These are phyloP conservation scores for Platanthera zijinensis DNA, from an alignment of 106 monocot genomes.

Conservation along the genomic window DNA sequence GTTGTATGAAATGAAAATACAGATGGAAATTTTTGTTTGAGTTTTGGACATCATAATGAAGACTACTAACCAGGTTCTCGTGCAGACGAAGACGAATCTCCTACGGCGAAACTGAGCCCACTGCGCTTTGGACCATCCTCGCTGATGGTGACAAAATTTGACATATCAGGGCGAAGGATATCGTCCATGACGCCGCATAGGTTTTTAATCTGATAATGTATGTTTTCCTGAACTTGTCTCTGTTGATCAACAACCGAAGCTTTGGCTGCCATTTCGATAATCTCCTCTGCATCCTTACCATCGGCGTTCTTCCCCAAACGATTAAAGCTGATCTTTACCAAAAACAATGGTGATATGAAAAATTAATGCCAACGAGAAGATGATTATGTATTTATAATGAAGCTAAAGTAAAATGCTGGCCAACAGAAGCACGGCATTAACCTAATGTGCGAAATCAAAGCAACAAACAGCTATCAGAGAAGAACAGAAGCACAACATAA, in stretches of 20 bases:
- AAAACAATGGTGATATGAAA: background rate
- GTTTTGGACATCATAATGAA: background rate
- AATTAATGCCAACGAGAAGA: background rate
- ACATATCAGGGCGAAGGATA: slow-evolving; percentile 26
- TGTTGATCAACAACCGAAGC: slow-evolving; percentile 79
- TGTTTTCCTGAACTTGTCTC: slow-evolving; percentile 84
- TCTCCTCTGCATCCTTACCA: slow-evolving; percentile 85
- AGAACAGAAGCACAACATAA: no score
- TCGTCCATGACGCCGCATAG: slow-evolving; percentile 61
- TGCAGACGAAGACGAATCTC: slow-evolving; percentile 24
- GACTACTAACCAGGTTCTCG: slow-evolving; percentile 40
- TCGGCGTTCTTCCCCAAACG: slow-evolving; percentile 78
- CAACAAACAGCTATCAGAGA: no score
- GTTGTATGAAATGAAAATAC: background rate
- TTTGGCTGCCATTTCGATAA: slow-evolving; percentile 79
- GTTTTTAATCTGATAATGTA: slow-evolving; percentile 62
- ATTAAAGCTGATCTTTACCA: slow-evolving; percentile 49
- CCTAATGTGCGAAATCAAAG: no score
- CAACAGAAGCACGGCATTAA: no score
- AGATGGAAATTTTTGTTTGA: background rate
- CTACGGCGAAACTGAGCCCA: slow-evolving; percentile 85
- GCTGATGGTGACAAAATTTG: background rate
- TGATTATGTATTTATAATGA: background rate
- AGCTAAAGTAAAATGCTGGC: background rate
- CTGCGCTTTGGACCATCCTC: slow-evolving; percentile 32